Conservation (phyloP, 2,329 filamentous ascomycete genomes). For the Chaetomium sp. region DNA sequence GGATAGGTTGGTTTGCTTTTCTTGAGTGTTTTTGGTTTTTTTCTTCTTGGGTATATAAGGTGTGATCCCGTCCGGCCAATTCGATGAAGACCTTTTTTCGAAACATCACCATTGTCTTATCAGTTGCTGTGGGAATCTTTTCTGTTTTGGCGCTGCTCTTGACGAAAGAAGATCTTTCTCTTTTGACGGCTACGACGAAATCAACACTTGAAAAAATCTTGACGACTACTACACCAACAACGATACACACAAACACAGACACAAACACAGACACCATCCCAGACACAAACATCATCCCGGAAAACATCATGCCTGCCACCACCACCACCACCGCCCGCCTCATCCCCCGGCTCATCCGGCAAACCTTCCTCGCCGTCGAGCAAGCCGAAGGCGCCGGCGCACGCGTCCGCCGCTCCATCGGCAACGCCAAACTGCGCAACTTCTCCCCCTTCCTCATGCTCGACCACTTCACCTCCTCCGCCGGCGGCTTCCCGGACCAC, state of each 20-base stretch:
- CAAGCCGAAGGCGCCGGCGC: constrained; percentile 86
- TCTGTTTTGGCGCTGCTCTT: constrained; percentile 29
- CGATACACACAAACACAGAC: no score
- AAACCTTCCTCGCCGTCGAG: constrained; percentile 77
- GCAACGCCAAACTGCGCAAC: constrained; percentile 74
- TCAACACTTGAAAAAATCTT: no score
- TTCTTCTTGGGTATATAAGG: background rate
- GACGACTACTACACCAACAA: no score
- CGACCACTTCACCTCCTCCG: constrained; percentile 67
- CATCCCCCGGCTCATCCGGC: constrained; percentile 67
- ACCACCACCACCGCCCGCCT: constrained; percentile 49
- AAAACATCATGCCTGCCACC: constrained; percentile 16
- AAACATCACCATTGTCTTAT: background rate
- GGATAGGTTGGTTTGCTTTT: no score
- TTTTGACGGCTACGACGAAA: no score
- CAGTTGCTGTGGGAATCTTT: constrained; percentile 29
- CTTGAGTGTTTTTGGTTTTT: no score
- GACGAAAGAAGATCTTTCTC: constrained; percentile 24
- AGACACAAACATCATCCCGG: background rate
- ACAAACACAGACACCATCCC: background rate
- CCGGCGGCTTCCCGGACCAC: constrained; percentile 87
- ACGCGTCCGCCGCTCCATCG: constrained; percentile 78
- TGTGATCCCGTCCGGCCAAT: background rate
- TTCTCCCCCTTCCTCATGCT: constrained; percentile 95
- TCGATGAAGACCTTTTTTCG: constrained; percentile 33